Evolutionary conservation across 495 filamentous ascomycete species (phyloP).

Genomic region (Neurospora sp.): DNA sequence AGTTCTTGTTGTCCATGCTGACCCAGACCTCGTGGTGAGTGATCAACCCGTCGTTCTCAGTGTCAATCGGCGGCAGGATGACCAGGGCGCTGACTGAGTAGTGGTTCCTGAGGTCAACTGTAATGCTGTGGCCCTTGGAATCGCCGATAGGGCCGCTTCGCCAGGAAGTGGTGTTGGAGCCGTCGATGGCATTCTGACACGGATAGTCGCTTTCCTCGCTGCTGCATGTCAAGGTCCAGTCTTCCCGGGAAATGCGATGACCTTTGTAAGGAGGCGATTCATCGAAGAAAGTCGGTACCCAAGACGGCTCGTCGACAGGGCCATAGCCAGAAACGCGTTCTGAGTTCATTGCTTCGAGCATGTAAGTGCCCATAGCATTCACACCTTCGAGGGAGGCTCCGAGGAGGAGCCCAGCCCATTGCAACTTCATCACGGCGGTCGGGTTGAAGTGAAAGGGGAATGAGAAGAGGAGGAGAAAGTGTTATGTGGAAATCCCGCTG

Average conservation of each 20-base stretch:
- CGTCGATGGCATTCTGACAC: not conserved
- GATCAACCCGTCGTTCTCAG: not conserved
- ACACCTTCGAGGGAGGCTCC: not conserved
- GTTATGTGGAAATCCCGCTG: not conserved
- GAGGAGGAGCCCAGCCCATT: not conserved
- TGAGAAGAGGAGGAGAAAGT: not conserved
- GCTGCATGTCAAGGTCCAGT: not conserved
- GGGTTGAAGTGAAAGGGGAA: not conserved
- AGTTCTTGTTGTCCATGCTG: not conserved
- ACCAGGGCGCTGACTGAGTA: not conserved
- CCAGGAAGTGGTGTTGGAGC: not conserved
- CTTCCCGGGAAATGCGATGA: not conserved
- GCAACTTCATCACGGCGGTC: not conserved
- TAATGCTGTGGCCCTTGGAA: not conserved
- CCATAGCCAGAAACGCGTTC: not conserved
- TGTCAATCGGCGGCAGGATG: not conserved
- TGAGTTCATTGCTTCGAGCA: not conserved
- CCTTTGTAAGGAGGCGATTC: not conserved
- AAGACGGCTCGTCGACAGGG: not conserved
- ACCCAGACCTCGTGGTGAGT: not conserved
- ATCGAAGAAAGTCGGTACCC: not conserved
- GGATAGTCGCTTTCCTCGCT: not conserved
- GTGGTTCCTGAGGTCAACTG: not conserved
- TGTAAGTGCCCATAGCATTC: not conserved
- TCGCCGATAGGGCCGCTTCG: not conserved